A percentile compares a stretch with the other conserved stretches of the same genome.
Conservation (phyloP, 345 rosid species). For the Gossypium thurberi region DNA sequence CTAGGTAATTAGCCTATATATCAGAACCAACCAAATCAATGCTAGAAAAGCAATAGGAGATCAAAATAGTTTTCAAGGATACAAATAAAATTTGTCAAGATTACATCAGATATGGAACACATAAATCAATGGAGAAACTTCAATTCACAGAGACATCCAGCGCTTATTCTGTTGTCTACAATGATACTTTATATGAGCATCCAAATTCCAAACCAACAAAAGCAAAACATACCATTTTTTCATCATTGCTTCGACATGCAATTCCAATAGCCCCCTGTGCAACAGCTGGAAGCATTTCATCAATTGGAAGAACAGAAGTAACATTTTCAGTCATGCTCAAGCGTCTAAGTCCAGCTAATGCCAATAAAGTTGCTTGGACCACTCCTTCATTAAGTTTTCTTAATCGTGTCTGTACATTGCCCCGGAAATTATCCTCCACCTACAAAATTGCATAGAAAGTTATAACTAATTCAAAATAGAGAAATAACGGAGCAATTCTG, state of each 20-base stretch:
- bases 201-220: background rate
- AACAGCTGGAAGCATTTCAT: conserved; percentile 99
- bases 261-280: conserved; percentile 99
- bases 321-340: conserved; percentile 85
- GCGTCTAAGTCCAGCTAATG: conserved; percentile 94
- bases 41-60: background rate
- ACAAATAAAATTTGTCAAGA: background rate
- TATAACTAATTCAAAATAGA: background rate
- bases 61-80: background rate
- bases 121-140: background rate
- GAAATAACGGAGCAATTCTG: background rate
- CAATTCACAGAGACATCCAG: background rate
- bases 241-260: conserved; percentile 77
- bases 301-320: conserved; percentile 59
- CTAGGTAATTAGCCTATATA: conserved; percentile 61
- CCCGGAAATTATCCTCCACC: conserved; percentile 90
- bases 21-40: conserved; percentile 10
- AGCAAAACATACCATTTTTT: conserved; percentile 60
- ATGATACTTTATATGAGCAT: background rate
- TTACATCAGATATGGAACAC: background rate
- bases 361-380: conserved; percentile 85
- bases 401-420: conserved; percentile 92
- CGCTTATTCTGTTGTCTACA: background rate
- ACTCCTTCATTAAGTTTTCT: conserved; percentile 78
- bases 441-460: conserved; percentile 22